These are phyloP conservation scores for Mortierella sp. DNA, from an alignment of 371 early-diverging fungal species.

Conservation along the genomic window DNA sequence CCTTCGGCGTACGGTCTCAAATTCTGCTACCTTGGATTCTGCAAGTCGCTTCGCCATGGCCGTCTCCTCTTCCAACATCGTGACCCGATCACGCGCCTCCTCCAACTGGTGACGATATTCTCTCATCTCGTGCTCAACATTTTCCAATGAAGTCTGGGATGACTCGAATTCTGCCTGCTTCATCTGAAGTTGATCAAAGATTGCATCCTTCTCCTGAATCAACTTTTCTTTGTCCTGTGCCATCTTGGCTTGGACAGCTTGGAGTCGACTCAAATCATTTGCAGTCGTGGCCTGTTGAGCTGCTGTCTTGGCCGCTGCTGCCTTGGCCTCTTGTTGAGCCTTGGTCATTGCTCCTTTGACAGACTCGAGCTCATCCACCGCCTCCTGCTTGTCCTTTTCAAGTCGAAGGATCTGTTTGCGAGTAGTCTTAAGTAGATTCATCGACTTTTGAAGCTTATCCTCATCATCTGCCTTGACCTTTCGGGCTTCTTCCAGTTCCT, in stretches of 20 bases:
- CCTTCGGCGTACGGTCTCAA: conserved; percentile 53
- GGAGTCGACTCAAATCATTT: conserved; percentile 40
- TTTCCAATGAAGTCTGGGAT: conserved; percentile 68
- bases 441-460: conserved; percentile 66
- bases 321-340: conserved; percentile 43
- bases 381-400: conserved; percentile 69
- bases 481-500: conserved; percentile 60
- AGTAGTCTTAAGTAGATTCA: conserved; percentile 59
- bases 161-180: conserved; percentile 79
- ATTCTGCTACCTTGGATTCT: conserved; percentile 52
- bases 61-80: conserved; percentile 64
- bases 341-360: conserved; percentile 40
- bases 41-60: conserved; percentile 50
- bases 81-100: conserved; percentile 61
- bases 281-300: conserved; percentile 38
- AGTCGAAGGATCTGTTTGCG: conserved; percentile 65
- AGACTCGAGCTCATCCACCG: conserved; percentile 59
- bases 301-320: conserved; percentile 26
- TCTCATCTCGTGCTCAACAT: conserved; percentile 62
- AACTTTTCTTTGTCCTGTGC: conserved; percentile 57
- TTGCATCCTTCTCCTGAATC: conserved; percentile 63
- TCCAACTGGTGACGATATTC: conserved; percentile 61
- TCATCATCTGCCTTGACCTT: conserved; percentile 59
- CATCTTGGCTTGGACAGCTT: conserved; percentile 51
- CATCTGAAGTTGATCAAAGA: conserved; percentile 72